These are phyloP conservation scores for Pleurostoma richardsiae DNA, from an alignment of 2,329 filamentous ascomycete genomes.

Conservation along the genomic window DNA sequence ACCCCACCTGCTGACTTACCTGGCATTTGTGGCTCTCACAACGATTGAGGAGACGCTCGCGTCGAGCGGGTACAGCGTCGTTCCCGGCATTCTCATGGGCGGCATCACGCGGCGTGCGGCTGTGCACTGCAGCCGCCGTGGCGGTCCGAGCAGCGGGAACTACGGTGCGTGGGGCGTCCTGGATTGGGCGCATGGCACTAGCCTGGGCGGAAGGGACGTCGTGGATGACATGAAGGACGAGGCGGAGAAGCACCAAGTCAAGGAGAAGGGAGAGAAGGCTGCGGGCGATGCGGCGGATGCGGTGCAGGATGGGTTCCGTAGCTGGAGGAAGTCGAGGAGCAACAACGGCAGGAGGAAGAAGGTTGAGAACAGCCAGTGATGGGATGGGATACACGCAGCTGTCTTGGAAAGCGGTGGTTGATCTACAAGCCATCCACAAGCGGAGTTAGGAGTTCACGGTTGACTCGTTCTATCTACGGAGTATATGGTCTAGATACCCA, in stretches of 20 bases:
- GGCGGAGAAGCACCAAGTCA: slow-evolving; percentile 48
- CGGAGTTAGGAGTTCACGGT: too few species aligned
- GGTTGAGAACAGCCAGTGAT: background rate
- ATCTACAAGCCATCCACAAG: too few species aligned
- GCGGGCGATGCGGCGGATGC: slow-evolving; percentile 23
- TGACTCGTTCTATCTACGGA: too few species aligned
- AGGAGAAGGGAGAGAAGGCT: slow-evolving; percentile 29
- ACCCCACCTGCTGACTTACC: slow-evolving; percentile 68
- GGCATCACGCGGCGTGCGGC: slow-evolving; percentile 30
- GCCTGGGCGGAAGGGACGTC: slow-evolving; percentile 44
- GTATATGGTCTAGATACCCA: too few species aligned
- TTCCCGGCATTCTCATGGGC: slow-evolving; percentile 48
- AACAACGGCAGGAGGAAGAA: slow-evolving; percentile 3
- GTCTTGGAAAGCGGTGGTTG: too few species aligned
- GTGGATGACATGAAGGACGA: slow-evolving; percentile 49
- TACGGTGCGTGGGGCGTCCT: slow-evolving; percentile 58
- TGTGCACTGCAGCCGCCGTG: slow-evolving; percentile 31
- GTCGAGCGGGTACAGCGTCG: slow-evolving; percentile 61
- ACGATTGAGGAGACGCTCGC: slow-evolving; percentile 63
- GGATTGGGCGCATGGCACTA: slow-evolving; percentile 57
- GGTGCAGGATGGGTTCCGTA: slow-evolving; percentile 26
- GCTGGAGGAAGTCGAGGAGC: slow-evolving; percentile 18
- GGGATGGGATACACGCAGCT: background rate
- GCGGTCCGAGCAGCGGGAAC: slow-evolving; percentile 45
- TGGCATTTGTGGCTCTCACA: slow-evolving; percentile 57